These are phyloP conservation scores for Penicillium ucsense DNA, from an alignment of 495 filamentous ascomycete species.

Conservation along the genomic window DNA sequence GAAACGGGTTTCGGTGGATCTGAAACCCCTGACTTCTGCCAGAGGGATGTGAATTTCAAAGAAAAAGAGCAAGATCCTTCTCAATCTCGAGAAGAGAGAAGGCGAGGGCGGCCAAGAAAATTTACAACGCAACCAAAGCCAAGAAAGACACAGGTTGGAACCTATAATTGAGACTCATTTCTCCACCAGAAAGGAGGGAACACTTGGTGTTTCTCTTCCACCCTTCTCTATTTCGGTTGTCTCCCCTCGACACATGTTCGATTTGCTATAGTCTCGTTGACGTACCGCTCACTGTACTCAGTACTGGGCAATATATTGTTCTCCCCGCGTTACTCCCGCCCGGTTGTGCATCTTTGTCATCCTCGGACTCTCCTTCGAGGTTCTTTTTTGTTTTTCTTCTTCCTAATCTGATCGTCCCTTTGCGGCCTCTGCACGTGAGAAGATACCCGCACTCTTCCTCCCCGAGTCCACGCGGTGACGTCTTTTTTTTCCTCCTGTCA, in stretches of 20 bases:
- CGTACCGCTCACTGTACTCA: too few species aligned
- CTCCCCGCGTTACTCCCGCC: too few species aligned
- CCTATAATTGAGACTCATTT: too few species aligned
- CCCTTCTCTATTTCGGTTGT: not conserved
- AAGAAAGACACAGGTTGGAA: not conserved
- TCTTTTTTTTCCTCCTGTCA: not conserved
- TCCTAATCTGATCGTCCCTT: not conserved
- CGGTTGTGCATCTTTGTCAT: too few species aligned
- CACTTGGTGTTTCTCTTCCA: not conserved
- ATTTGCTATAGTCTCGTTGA: too few species aligned
- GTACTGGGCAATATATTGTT: too few species aligned
- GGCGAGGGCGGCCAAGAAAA: not conserved
- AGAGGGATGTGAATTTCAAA: not conserved
- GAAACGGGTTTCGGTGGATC: too few species aligned
- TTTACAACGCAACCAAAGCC: not conserved
- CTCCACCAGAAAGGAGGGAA: too few species aligned
- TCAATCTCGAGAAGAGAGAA: not conserved
- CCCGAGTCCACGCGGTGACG: conserved; percentile 1
- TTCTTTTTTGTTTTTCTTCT: not conserved
- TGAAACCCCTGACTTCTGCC: too few species aligned
- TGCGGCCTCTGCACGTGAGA: conserved; percentile 1
- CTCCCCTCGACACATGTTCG: not conserved
- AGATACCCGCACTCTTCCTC: not conserved
- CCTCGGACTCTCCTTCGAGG: too few species aligned
- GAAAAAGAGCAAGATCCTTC: not conserved